A percentile compares a stretch with the other conserved stretches of the same genome.
Conservation (phyloP, 495 filamentous ascomycete genomes). For the Darksidea phi region DNA sequence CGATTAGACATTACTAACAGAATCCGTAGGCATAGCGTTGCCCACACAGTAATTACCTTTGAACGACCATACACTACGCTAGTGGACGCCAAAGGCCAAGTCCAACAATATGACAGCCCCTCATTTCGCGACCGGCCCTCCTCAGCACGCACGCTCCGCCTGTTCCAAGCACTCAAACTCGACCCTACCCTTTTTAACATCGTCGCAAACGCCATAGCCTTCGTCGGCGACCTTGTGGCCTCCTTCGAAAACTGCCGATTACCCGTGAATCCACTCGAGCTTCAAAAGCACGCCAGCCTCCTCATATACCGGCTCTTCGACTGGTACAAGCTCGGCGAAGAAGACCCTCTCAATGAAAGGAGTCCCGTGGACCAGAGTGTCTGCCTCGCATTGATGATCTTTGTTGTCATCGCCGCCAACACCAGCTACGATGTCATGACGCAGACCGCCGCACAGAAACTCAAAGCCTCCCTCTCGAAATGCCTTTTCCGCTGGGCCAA, state of each 20-base stretch:
- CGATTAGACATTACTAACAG: background rate
- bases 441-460: conserved; percentile 19
- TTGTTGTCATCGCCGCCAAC: conserved; percentile 11
- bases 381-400: conserved; percentile 28
- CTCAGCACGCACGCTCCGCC: conserved; percentile 14
- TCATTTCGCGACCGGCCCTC: conserved; percentile 24
- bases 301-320: conserved; percentile 30
- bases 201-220: conserved; percentile 18
- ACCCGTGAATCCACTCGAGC: conserved; percentile 33
- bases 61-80: conserved; percentile 29
- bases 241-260: conserved; percentile 26
- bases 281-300: conserved; percentile 31
- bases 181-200: conserved; percentile 26
- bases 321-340: conserved; percentile 21
- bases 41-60: conserved; percentile 29
- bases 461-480: conserved; percentile 14
- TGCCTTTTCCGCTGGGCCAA: conserved; percentile 20
- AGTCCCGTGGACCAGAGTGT: conserved; percentile 30
- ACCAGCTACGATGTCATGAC: conserved; percentile 17
- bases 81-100: conserved; percentile 19
- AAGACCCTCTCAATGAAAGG: background rate
- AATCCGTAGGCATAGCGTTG: conserved; percentile 29
- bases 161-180: conserved; percentile 21
- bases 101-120: conserved; percentile 26
- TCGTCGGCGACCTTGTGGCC: conserved; percentile 15